These are phyloP conservation scores for Cordyceps militaris DNA, from an alignment of 2,329 filamentous ascomycete species.

Conservation along the genomic window DNA sequence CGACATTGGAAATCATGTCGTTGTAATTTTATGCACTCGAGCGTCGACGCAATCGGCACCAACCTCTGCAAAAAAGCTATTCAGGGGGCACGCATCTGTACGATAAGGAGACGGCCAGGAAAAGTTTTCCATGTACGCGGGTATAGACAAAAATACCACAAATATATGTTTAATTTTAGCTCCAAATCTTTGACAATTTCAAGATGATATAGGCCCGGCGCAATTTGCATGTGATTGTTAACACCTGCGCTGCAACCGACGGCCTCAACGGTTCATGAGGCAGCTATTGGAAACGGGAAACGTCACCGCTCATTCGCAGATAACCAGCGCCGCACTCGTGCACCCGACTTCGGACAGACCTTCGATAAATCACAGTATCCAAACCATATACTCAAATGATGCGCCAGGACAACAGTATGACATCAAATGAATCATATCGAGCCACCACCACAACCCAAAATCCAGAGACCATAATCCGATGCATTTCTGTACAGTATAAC, in stretches of 20 bases:
- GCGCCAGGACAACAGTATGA: neutral
- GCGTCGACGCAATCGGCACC: neutral
- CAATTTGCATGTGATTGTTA: neutral
- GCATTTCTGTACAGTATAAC: slow-evolving; percentile 2
- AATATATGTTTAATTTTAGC: neutral
- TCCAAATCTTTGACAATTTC: neutral
- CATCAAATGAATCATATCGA: neutral
- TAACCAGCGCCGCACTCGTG: neutral
- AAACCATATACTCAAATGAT: neutral
- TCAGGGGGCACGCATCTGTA: slow-evolving; percentile 5
- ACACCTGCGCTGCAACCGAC: too few relatives aligned
- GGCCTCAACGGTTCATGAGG: neutral
- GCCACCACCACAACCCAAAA: neutral
- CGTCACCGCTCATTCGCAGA: neutral
- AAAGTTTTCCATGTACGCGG: neutral
- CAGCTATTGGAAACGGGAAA: neutral
- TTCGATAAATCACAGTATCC: neutral
- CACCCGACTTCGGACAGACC: neutral
- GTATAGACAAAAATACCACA: slow-evolving; percentile 11
- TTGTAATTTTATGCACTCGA: slow-evolving; percentile 6
- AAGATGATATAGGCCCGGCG: neutral
- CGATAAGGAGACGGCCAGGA: neutral
- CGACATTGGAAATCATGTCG: neutral
- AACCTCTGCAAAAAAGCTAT: neutral
- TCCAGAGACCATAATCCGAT: neutral